Base-by-base conservation (phyloP, 768 basidiomycete genomes). In the Calocera viscosa region DNA sequence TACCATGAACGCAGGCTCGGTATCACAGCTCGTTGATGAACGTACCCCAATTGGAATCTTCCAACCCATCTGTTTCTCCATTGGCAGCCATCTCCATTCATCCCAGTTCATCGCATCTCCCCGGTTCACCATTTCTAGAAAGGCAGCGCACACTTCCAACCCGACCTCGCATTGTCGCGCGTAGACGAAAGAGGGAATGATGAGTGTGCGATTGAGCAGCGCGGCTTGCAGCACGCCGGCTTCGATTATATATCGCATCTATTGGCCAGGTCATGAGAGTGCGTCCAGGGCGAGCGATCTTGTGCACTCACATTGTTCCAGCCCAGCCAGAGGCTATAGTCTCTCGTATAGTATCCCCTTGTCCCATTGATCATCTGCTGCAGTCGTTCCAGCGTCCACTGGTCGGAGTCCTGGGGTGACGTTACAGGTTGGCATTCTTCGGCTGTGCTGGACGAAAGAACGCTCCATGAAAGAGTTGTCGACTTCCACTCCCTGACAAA, bases 181-280 rank as follows among this genome's bases (percentile, higher is more conserved):
- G 41, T 82, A 82, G 65, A 82, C 76, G 68, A 76, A 78, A 1
- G 81, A 77, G 7, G 81, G 81, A 47, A 82, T 64, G 41, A 82
- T 72, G 64, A 78, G 75, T 1, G 78, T 79, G 49, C 81, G 76
- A 69, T 80, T 80, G 49, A 81, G 74, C 5, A 81, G 70, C 28
- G 72, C 70, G 17, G 80, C 79, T 43, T 82, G 81, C n/a, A 80
- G 64, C 19, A 82, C 68, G 7, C 78, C 74, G 1, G 80, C 77
- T 68, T 82, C 81, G 67, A 82, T 76, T 67, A 82, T 82, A 67
- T 82, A 82, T n/a, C 81, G 78, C 75, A 82, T 75, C 81, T 80
- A 43, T n/a, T 34, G 68, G 16, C 28, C 32, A 17, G 12, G 24
- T 26, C 71, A 5, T 38, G 35, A 38, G 5, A 38, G 35, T 38